Evolutionary conservation across 2,329 filamentous ascomycete genomes (phyloP), one percentile per base, ranked within the genome.

Genomic region (Xylariaceae sp.): DNA sequence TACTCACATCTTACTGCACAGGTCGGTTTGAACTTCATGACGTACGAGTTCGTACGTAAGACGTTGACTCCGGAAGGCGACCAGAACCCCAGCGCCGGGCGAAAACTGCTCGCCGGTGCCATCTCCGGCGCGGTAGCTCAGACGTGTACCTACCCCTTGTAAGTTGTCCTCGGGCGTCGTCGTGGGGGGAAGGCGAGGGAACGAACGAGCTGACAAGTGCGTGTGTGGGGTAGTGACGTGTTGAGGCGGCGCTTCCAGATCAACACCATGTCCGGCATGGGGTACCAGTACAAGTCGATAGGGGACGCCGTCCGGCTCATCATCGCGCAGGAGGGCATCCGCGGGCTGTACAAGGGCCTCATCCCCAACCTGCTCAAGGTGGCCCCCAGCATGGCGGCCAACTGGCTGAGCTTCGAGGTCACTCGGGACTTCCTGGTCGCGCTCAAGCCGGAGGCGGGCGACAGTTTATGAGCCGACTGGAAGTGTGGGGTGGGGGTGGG

Each of bases 211-310:
- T n/a, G n/a, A n/a, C n/a, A n/a, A n/a, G n/a, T n/a, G n/a, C n/a
- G n/a, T n/a, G n/a, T n/a, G n/a, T n/a, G n/a, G n/a, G n/a, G 21
- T 8, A 92, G 86, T 56, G 89, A 94, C 56, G 90, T 98, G 3
- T 70, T 98, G 35, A 84, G 92, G 19, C 80, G 92, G 39, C 77
- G 92, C 32, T 98, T 98, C 59, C 92, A 98, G 57, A 92, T 98
- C 65, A 98, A 98, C 63, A 95, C 92, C 34, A 98, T 98, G 92
- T 87, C 84, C 30, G 92, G 92, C 32, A 90, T 98, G 80, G 92
- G 92, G 32, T 96, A 95, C 62, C 78, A 90, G 57, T 98, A 98
- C 66, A 88, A 84, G 52, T 83, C 80, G 5, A 81, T 98, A 27
- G 70, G 77, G 42, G 87, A 94, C 55, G 92, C 92, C 3, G 67